Conservation (phyloP, 1,284 basidiomycete species). For the Earliella scabrosa region DNA sequence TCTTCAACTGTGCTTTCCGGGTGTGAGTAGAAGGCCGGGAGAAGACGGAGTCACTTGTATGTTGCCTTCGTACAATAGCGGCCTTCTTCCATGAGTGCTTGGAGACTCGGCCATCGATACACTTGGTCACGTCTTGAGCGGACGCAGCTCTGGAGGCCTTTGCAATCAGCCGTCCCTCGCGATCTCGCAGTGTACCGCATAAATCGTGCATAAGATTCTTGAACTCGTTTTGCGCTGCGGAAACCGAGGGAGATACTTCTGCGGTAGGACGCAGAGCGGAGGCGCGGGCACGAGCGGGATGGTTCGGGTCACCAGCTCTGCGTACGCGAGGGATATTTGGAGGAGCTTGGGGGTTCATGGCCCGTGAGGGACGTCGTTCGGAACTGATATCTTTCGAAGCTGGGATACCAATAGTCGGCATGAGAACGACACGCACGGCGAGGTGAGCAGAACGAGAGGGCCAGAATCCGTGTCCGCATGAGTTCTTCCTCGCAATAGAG, state of each 20-base stretch:
- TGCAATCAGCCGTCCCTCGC: background rate
- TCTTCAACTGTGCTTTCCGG: background rate
- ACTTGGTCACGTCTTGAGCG: background rate
- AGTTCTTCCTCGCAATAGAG: too few species aligned
- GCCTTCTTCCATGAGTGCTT: background rate
- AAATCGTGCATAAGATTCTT: background rate
- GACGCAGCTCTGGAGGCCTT: background rate
- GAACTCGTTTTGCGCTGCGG: background rate
- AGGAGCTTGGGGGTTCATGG: background rate
- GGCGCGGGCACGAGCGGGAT: constrained; percentile 3
- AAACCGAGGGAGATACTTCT: background rate
- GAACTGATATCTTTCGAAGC: background rate
- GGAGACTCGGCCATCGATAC: background rate
- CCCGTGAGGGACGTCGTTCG: background rate
- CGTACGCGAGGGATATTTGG: background rate
- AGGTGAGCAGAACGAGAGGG: background rate
- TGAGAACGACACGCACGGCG: background rate
- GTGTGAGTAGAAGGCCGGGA: background rate
- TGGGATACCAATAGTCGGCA: background rate
- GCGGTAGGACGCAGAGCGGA: background rate
- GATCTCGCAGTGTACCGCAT: background rate
- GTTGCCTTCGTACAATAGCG: background rate
- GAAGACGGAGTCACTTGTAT: constrained; percentile 1
- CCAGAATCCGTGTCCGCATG: too few species aligned
- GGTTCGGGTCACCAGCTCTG: constrained; percentile 1